Conservation (phyloP, 2,329 filamentous ascomycete species). For the Cordyceps farinosa region DNA sequence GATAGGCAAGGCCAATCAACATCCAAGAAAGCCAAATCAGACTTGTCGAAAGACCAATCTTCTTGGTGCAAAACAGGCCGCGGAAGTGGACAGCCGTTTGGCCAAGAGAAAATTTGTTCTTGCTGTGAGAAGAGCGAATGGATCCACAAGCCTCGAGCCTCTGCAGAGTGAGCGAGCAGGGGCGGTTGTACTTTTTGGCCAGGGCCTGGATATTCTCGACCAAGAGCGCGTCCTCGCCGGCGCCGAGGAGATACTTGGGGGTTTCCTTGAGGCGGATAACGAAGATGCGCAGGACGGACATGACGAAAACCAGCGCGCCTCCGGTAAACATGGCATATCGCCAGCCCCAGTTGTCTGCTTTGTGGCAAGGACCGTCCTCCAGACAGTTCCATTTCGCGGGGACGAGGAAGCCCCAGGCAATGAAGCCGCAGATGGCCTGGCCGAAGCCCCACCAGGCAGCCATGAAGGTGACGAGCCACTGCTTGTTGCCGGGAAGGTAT, state of each 20-base stretch:
- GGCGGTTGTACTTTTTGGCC: conserved; percentile 43
- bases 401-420: conserved; percentile 45
- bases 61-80: conserved; percentile 61
- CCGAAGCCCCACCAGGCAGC: conserved; percentile 51
- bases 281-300: conserved; percentile 44
- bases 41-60: conserved; percentile 57
- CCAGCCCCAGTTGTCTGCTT: conserved; percentile 47
- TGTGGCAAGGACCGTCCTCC: conserved; percentile 41
- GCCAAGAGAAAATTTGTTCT: conserved; percentile 29
- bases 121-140: conserved; percentile 35
- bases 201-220: conserved; percentile 47
- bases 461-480: conserved; percentile 45
- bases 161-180: conserved; percentile 41
- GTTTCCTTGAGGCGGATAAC: conserved; percentile 46
- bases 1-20: conserved; percentile 68
- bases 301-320: conserved; percentile 41
- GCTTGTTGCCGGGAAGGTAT: conserved; percentile 44
- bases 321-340: conserved; percentile 45
- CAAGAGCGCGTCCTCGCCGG: conserved; percentile 46
- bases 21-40: conserved; percentile 69
- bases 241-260: conserved; percentile 46
- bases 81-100: conserved; percentile 51
- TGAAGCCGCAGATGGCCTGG: conserved; percentile 43
- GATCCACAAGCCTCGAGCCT: conserved; percentile 45
- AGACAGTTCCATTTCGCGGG: conserved; percentile 46